Base-by-base conservation (phyloP, 768 basidiomycete species). In the Auricularia cornea region DNA sequence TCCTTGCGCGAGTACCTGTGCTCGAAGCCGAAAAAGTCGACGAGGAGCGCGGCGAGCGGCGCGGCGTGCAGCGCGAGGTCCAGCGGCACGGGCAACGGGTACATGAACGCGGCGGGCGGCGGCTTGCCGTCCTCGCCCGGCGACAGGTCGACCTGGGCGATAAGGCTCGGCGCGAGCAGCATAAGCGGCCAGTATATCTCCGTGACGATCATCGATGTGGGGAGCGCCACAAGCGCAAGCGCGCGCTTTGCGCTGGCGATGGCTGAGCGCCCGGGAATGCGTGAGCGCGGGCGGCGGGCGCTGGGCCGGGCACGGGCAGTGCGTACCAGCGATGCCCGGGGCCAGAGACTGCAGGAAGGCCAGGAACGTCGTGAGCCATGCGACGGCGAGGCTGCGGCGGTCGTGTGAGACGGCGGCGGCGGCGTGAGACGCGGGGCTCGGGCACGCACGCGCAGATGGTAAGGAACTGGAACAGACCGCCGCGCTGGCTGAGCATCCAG, bases 11-110 rank as follows among this genome's bases (percentile, higher is more conserved):
- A 66, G 69, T 85, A 92, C 64, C 79, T 86, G 31, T 68, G 68
- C 68, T 92, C 88, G 61, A 88, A 82, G 11, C 83, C 66, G 67
- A 87, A 78, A 71, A 93, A 94, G 70, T 93, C 89, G 35, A 81
- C 63, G 23, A 88, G 65, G 48, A 92, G 77, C 5, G 82, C 70
- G 10, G 84, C 44, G 1, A 82, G 80, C 2, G 91, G 91, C 2
- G 75, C 72, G 4, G 83, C 84, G 68, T 94, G 91, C 63, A 94
- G 71, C 3, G 82, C 79, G 2, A 91, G 71, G 68, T 91, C 89
- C 60, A 83, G 72, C 51, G 74, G 71, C 1, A 90, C 71, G 14
- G 80, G 80, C 57, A 81, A 74, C 26, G 70, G 56, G 59, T 79
- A 71, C 8, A 87, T 70, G 48, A 73, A 70, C 14, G 76, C 68